Evolutionary conservation across 371 early-diverging fungal genomes (phyloP).

Genomic region (Syncephalastrum monosporum): DNA sequence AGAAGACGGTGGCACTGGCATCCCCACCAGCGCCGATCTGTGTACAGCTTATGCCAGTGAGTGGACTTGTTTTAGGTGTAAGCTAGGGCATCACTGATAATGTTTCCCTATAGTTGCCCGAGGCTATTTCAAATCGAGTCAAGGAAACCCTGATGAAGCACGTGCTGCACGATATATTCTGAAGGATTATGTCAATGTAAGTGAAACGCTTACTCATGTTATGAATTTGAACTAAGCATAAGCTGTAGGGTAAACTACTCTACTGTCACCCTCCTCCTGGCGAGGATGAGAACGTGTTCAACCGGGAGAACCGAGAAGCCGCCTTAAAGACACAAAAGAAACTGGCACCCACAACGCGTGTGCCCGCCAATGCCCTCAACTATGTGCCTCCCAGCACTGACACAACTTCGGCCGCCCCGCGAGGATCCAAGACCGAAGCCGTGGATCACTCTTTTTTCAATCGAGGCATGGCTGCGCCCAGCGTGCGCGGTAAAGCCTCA

Average conservation of each 20-base stretch:
- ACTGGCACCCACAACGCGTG: constrained; percentile 49
- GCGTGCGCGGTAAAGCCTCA: constrained; percentile 51
- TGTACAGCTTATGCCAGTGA: constrained; percentile 74
- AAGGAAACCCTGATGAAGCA: constrained; percentile 97
- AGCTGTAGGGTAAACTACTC: constrained; percentile 75
- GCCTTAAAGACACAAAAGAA: constrained; percentile 57
- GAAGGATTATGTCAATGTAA: constrained; percentile 93
- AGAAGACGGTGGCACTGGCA: constrained; percentile 81
- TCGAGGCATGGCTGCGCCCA: constrained; percentile 46
- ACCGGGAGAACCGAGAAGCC: constrained; percentile 69
- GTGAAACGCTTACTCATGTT: constrained; percentile 2
- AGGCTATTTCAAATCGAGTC: constrained; percentile 87
- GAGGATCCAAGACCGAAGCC: constrained; percentile 54
- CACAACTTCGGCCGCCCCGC: constrained; percentile 22
- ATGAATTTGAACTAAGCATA: not conserved
- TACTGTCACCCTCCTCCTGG: constrained; percentile 86
- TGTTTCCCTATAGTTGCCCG: constrained; percentile 64
- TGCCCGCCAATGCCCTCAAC: constrained; percentile 54
- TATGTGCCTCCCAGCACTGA: constrained; percentile 50
- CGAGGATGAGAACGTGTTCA: constrained; percentile 59
- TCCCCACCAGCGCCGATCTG: constrained; percentile 83
- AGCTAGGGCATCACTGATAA: not conserved
- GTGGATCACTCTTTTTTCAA: constrained; percentile 71
- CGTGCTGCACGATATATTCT: constrained; percentile 93
- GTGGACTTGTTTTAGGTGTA: constrained; percentile 9